Conservation (phyloP, 1,284 basidiomycete species). For the Malassezia arunalokei region DNA sequence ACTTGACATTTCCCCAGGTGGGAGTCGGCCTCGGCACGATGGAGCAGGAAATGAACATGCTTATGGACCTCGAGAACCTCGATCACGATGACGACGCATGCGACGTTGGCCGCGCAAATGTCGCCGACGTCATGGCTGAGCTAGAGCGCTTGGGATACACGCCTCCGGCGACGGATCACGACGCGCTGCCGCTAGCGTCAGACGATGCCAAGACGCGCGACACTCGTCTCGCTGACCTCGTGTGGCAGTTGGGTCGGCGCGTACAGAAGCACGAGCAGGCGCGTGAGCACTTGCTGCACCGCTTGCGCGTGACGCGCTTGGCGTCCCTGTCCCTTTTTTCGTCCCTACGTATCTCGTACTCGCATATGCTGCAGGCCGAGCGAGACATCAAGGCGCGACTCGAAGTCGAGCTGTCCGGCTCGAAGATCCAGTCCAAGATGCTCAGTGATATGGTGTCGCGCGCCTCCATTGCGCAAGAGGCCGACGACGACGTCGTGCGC, state of each 20-base stretch:
- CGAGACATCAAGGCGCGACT: conserved; percentile 28
- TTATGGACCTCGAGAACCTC: conserved; percentile 23
- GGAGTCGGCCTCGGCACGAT: conserved; percentile 31
- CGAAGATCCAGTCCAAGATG: conserved; percentile 38
- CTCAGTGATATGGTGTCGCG: conserved; percentile 33
- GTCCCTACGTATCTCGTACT: conserved; percentile 30
- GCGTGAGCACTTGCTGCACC: conserved; percentile 4
- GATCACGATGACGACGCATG: conserved; percentile 2
- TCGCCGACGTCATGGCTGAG: conserved; percentile 18
- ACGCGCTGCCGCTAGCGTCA: neutral
- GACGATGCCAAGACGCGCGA: neutral
- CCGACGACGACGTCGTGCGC: neutral
- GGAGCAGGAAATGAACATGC: conserved; percentile 31
- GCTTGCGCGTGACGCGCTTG: conserved; percentile 21
- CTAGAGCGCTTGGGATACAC: neutral
- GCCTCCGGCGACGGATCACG: neutral
- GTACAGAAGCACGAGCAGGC: conserved; percentile 6
- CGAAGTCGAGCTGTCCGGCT: conserved; percentile 39
- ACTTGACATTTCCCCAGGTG: conserved; percentile 31
- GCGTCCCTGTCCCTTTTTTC: conserved; percentile 39
- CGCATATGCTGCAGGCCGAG: conserved; percentile 31
- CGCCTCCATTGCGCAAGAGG: conserved; percentile 23
- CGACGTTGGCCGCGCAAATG: conserved; percentile 11
- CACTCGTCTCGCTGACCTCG: neutral
- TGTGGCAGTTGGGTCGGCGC: neutral